Base-by-base conservation (phyloP, 2,329 filamentous ascomycete species). In the Claviceps arundinis region DNA sequence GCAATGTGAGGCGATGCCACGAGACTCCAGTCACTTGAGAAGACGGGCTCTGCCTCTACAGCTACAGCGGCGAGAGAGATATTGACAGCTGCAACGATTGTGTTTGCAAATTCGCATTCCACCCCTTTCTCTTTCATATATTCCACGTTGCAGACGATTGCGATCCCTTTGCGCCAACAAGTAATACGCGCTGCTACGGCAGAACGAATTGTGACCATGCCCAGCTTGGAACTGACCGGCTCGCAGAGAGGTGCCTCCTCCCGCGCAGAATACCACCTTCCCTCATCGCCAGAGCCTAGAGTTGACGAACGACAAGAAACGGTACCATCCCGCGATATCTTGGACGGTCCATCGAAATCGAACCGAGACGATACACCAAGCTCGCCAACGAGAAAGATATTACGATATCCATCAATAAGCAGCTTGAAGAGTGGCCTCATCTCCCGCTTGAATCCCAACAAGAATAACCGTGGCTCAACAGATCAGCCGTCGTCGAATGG, bases 341-440 rank as follows among this genome's bases (percentile, higher is more conserved):
- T 74, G 55, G 74, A 78, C 51, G 64, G 76, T 54, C 60, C 78
- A 51, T 72, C 73, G 46, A 73, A 73, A 57, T 73, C 76, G 57
- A 76, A 76, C 60, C 73, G 74, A 56, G 73, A 73, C 56, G 67
- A 77, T 56, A 73, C 69, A 59, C 77, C 70, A 58, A 68, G 73
- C 44, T 68, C 73, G 6, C 59, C 61, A 8, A 58, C 76, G 47
- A 72, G 67, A 57, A 54, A 34, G 26, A 64, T 76, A 34, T 62
- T 66, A 17, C 68, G 71, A 56, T 70, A 71, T 52, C 68, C 71
- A 11, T 75, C 75, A 4, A 68, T 69, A 34, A 60, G 71, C 40
- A 66, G 63, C 50, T 60, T 71, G 43, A 71, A 68, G 38, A 57
- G 52, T 51, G 58, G 54, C 51, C 57, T 59, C n/a, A 38, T 47